These are phyloP conservation scores for Chalciporus chontae DNA, from an alignment of 768 basidiomycete species.

Conservation along the genomic window DNA sequence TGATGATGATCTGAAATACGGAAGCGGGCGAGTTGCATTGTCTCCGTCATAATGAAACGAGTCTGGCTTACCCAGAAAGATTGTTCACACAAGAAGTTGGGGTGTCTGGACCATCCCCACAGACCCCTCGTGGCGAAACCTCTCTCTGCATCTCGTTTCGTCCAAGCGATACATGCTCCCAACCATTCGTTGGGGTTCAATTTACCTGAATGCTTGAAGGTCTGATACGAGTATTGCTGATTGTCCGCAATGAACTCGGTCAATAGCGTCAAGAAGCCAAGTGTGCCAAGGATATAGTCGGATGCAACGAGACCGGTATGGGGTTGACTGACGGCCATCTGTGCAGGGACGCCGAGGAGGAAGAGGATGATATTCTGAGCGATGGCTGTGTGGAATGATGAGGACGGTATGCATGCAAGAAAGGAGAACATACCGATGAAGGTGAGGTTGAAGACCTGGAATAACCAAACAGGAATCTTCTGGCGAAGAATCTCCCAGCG, in stretches of 20 bases:
- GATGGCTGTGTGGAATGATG: conserved; percentile 40
- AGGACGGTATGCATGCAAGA: conserved; percentile 1
- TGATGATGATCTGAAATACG: conserved; percentile 56
- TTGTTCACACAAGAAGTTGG: conserved; percentile 92
- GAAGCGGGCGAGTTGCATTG: conserved; percentile 3
- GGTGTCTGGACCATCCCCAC: conserved; percentile 86
- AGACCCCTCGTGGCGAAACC: conserved; percentile 85
- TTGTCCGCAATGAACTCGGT: conserved; percentile 87
- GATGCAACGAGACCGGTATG: conserved; percentile 49
- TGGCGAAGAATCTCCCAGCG: conserved; percentile 80
- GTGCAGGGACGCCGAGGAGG: conserved; percentile 59
- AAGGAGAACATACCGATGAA: conserved; percentile 59
- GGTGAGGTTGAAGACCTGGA: conserved; percentile 56
- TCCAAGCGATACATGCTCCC: conserved; percentile 64
- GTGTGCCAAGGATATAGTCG: conserved; percentile 58
- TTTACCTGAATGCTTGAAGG: conserved; percentile 58
- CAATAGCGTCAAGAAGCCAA: conserved; percentile 57
- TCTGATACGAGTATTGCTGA: conserved; percentile 84
- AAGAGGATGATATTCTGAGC: conserved; percentile 83
- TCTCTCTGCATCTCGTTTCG: conserved; percentile 61
- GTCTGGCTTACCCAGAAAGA: conserved; percentile 65
- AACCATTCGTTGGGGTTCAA: conserved; percentile 50
- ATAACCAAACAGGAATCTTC: conserved; percentile 50
- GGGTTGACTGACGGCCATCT: conserved; percentile 51
- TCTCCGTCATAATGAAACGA: not conserved